Percentiles rank a stretch among this genome's conserved stretches.
phyloP scores from a whole-genome alignment of 2,329 filamentous ascomycete species.

The Arthrobotrys iridis region DNA sequence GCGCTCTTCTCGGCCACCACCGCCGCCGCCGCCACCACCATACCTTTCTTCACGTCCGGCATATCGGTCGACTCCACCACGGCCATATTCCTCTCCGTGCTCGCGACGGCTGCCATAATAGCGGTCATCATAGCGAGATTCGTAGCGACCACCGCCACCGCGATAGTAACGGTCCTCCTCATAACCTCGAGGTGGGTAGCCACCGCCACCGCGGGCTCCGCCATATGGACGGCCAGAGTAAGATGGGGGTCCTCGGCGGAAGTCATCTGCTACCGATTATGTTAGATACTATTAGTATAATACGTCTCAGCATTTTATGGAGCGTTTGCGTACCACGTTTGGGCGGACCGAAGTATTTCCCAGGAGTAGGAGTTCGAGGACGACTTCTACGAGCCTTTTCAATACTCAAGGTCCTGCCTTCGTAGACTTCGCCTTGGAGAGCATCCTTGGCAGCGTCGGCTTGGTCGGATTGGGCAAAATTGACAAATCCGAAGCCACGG shows the following conservation, averaged over 20 bases:
- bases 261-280: slow-evolving; percentile 64
- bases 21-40: slow-evolving; percentile 62
- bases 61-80: slow-evolving; percentile 65
- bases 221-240: slow-evolving; percentile 63
- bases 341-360: slow-evolving; percentile 98
- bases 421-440: slow-evolving; percentile 91
- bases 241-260: slow-evolving; percentile 64
- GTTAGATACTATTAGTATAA: slow-evolving; percentile 60
- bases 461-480: slow-evolving; percentile 95
- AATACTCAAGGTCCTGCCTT: slow-evolving; percentile 95
- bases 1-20: slow-evolving; percentile 55
- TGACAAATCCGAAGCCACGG: slow-evolving; percentile 98
- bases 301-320: neutral
- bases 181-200: slow-evolving; percentile 62
- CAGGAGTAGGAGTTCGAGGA: slow-evolving; percentile 93
- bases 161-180: slow-evolving; percentile 64
- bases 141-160: slow-evolving; percentile 62
- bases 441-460: slow-evolving; percentile 97
- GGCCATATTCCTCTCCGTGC: slow-evolving; percentile 54
- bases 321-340: slow-evolving; percentile 81
- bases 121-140: slow-evolving; percentile 70
- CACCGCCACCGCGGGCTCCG: slow-evolving; percentile 63
- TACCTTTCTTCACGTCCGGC: slow-evolving; percentile 63
- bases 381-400: slow-evolving; percentile 97
- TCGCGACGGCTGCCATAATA: slow-evolving; percentile 60